Evolutionary conservation across 345 rosid genomes (phyloP).

Genomic region (Barbarea vulgaris): DNA sequence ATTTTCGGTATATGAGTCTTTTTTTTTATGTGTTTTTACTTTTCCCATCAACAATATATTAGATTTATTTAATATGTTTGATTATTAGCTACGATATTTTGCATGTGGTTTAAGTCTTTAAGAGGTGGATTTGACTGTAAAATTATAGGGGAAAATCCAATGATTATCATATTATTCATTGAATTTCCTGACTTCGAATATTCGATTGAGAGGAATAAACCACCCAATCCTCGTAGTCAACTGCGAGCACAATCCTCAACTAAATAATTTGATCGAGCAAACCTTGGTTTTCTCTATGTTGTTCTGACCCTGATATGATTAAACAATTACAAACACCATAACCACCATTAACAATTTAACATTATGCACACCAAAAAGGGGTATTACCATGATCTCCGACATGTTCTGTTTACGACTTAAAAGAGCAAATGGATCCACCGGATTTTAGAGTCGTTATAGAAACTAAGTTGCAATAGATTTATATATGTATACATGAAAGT

Average conservation of each 20-base stretch:
- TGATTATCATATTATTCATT: background rate
- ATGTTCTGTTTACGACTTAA: background rate
- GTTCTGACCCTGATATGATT: slow-evolving; percentile 2
- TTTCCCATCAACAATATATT: background rate
- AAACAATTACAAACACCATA: slow-evolving; percentile 10
- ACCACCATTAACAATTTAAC: slow-evolving; percentile 15
- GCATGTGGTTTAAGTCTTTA: background rate
- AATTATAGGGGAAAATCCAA: background rate
- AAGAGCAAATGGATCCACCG: background rate
- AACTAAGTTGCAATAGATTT: slow-evolving; percentile 20
- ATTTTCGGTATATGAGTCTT: background rate
- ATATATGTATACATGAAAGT: slow-evolving; percentile 1
- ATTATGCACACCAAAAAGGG: slow-evolving; percentile 18
- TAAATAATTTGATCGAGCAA: background rate
- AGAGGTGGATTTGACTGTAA: background rate
- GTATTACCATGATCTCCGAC: background rate
- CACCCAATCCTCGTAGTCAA: background rate
- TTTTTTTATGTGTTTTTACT: too few species aligned
- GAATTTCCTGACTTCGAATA: background rate
- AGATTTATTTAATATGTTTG: background rate
- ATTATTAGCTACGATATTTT: background rate
- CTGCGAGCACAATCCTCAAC: background rate
- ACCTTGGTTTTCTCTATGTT: background rate
- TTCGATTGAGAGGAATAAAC: background rate
- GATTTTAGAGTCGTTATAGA: slow-evolving; percentile 5